phyloP scores from a whole-genome alignment of 2,329 filamentous ascomycete genomes.

The Rhinocladiella mackenziei region DNA sequence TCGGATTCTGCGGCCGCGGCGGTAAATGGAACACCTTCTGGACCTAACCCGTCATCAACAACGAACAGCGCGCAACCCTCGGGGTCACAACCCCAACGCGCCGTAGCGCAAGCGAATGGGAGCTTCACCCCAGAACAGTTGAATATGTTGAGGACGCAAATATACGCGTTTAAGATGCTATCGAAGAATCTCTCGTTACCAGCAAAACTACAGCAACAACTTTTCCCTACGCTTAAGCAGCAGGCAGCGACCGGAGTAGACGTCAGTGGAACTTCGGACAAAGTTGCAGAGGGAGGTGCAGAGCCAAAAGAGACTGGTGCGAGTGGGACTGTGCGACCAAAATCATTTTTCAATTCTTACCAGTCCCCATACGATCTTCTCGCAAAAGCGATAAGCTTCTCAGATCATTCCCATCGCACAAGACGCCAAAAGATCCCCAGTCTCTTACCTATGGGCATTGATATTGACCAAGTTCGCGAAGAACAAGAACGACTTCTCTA shows the following conservation, averaged over 20 bases:
- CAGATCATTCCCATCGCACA: constrained; percentile 70
- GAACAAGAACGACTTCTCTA: constrained; percentile 85
- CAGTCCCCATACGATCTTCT: constrained; percentile 65
- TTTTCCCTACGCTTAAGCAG: constrained; percentile 60
- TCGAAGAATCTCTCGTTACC: constrained; percentile 84
- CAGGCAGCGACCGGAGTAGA: constrained; percentile 32
- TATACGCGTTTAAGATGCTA: constrained; percentile 84
- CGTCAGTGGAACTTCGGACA: constrained; percentile 37
- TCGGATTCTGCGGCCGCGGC: constrained; percentile 16
- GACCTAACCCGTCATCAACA: constrained; percentile 28
- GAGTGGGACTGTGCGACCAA: constrained; percentile 30
- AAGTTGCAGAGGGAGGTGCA: constrained; percentile 33
- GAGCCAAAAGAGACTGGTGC: constrained; percentile 30
- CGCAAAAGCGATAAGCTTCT: constrained; percentile 65
- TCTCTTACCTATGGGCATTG: constrained; percentile 82
- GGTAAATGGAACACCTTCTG: constrained; percentile 32
- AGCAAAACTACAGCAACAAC: constrained; percentile 70
- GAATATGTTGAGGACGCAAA: constrained; percentile 74
- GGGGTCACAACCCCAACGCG: constrained; percentile 29
- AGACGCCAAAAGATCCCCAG: constrained; percentile 79
- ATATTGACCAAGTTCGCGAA: constrained; percentile 78
- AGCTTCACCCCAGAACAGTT: constrained; percentile 78
- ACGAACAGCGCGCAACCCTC: constrained; percentile 29
- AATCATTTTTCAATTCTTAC: constrained; percentile 63
- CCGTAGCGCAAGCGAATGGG: constrained; percentile 35